Base-by-base conservation (phyloP, 306 rosid genomes). In the Pyrus communis region DNA sequence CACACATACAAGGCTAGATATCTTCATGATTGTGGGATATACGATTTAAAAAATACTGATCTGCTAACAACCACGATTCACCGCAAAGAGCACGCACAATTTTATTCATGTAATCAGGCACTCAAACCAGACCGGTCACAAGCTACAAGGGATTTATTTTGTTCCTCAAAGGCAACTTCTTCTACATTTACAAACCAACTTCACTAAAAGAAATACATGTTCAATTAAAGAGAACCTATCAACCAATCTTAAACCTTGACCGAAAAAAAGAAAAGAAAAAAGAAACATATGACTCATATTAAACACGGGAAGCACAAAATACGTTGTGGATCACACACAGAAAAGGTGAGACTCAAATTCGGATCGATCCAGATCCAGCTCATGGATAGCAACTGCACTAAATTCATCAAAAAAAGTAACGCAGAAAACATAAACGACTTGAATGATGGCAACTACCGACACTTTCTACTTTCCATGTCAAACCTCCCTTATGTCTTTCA, bases 361-460 rank as follows among this genome's bases (percentile, higher is more conserved):
- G 43, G 73, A 77, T 22, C 13, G 73, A 79, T 78, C 68, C 77
- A 85, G 91, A 83, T 82, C 87, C 82, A 79, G 67, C 45, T 54
- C 69, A 67, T 23, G 71, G 23, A 67, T 43, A 69, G 23, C 79
- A 51, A 35, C 58, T n/a, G 45, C 25, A 75, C 73, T 51, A 1
- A 46, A 69, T 73, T 65, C 61, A 35, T 2, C 45, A 58, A 65
- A 59, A 73, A 31, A 61, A 51, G 42, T 11, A 73, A 68, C 3
- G 63, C 51, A 75, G 38, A 49, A 49, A 15, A 49, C 55, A 49
- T 49, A 49, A 49, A 49, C 55, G 21, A 49, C 8, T 49, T 15
- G 55, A 49, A 49, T 75, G 83, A 82, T 9, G 63, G 67, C 62
- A 71, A 76, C 86, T 43, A 79, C 97, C 92, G 89, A 89, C 93